Percentiles rank a stretch among this genome's conserved stretches.
Evolutionary conservation across 257 asterid species (phyloP).

Genomic region (Nyctanthes arbortristis): DNA sequence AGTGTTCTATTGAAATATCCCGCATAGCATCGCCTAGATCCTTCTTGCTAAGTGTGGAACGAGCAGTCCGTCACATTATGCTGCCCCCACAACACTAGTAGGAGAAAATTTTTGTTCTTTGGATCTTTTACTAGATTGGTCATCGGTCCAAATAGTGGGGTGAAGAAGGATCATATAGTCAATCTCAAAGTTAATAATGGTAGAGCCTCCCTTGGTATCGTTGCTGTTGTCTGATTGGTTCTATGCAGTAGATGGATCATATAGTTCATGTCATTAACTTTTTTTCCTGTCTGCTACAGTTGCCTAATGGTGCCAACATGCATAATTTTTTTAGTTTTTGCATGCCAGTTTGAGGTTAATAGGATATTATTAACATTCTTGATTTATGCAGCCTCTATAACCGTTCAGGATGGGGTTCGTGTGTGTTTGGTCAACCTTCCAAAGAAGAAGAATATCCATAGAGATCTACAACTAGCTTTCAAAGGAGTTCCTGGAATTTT

Average conservation of each 20-base stretch:
- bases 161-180: background rate
- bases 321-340: background rate
- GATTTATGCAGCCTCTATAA: conserved; percentile 36
- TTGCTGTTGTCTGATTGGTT: background rate
- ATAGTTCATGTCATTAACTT: too few relatives aligned
- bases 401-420: conserved; percentile 45
- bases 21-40: too few relatives aligned
- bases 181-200: background rate
- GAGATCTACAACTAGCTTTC: conserved; percentile 71
- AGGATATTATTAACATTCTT: conserved; percentile 12
- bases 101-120: too few relatives aligned
- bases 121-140: too few relatives aligned
- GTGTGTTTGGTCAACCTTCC: conserved; percentile 92
- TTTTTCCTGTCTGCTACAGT: background rate
- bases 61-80: too few relatives aligned
- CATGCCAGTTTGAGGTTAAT: conserved; percentile 6
- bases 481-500: conserved; percentile 69
- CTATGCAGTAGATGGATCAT: background rate
- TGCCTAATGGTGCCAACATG: background rate
- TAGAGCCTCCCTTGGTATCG: background rate
- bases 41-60: too few relatives aligned
- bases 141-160: too few relatives aligned
- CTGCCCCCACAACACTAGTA: too few relatives aligned
- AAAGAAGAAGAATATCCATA: conserved; percentile 80
- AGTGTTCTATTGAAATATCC: too few relatives aligned